phyloP scores from a whole-genome alignment of 2,329 filamentous ascomycete genomes.

The Pseudocercospora musae region DNA sequence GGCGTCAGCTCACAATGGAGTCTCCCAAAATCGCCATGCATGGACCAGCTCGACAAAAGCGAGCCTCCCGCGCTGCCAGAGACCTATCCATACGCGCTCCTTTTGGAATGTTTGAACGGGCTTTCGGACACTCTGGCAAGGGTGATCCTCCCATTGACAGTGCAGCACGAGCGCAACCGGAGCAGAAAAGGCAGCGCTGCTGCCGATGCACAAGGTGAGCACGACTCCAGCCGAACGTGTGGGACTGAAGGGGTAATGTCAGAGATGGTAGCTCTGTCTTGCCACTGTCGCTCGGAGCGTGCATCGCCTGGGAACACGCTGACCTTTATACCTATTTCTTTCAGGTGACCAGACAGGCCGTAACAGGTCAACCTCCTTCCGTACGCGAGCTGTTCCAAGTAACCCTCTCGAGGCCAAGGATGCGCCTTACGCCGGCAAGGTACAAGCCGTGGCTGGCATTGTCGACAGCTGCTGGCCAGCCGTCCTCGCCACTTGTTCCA shows the following conservation, averaged over 20 bases:
- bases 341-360: conserved; percentile 26
- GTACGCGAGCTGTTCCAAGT: conserved; percentile 72
- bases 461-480: conserved; percentile 95
- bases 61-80: conserved; percentile 81
- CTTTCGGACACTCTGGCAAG: conserved; percentile 91
- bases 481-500: conserved; percentile 89
- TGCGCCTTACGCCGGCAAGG: conserved; percentile 66
- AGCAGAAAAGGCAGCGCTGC: conserved; percentile 39
- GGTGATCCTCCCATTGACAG: conserved; percentile 86
- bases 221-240: neutral
- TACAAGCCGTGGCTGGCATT: conserved; percentile 74
- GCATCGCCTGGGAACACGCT: neutral
- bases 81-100: conserved; percentile 88
- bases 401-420: conserved; percentile 77
- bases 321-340: neutral
- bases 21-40: conserved; percentile 76
- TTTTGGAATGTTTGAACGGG: conserved; percentile 81
- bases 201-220: neutral
- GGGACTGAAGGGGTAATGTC: neutral
- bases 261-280: neutral
- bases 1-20: conserved; percentile 94
- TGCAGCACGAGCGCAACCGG: conserved; percentile 61
- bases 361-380: conserved; percentile 62
- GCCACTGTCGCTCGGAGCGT: neutral
- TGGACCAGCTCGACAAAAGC: conserved; percentile 90